Evolutionary conservation across 352 stramenopile species (phyloP), one percentile per base, ranked within the genome.

Genomic region (Phytophthora sp.): DNA sequence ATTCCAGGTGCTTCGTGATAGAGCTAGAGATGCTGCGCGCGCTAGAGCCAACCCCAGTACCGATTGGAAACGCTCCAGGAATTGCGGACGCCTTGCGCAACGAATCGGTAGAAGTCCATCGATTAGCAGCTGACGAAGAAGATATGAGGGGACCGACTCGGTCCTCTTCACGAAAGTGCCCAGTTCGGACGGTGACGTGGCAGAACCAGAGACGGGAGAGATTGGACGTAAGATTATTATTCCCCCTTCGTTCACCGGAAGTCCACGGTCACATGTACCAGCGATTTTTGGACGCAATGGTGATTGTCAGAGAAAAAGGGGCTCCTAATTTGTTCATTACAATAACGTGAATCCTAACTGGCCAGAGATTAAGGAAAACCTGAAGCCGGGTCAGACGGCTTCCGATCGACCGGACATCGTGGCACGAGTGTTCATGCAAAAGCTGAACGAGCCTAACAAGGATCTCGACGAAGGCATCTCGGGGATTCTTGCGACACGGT

Each of bases 291-390:
- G 70, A 86, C 42, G 36, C 63, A 1, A 79, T 85, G 59, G 60
- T 71, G 7, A 79, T 89, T 16, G 67, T 85, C 0, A 62, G 69
- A 11, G 44, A 71, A 16, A 63, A 57, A 15, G 75, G 75, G 7
- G 69, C 65, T 16, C 79, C 74, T 9, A 62, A 80, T 23, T 46
- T 77, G 8, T 90, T 88, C 60, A 77, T 85, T 12, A 86, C 82
- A 0, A 74, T 86, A 16, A 88, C 77, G 8, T 77, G 66, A 88
- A 87, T 44, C 72, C 75, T 2, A 69, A 68, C 8, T 90, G 75
- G 67, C 18, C 41, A 12, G 79, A 88, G 52, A 79, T 88, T 12
- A 56, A 47, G 35, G 49, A 71, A 12, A 39, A 49, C 3, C 12
- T 73, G 20, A 20, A 38, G 21, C 7, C 23, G 11, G 2, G 53